Base-by-base conservation (phyloP, 2,329 filamentous ascomycete species). In the Botrytis fragariae region DNA sequence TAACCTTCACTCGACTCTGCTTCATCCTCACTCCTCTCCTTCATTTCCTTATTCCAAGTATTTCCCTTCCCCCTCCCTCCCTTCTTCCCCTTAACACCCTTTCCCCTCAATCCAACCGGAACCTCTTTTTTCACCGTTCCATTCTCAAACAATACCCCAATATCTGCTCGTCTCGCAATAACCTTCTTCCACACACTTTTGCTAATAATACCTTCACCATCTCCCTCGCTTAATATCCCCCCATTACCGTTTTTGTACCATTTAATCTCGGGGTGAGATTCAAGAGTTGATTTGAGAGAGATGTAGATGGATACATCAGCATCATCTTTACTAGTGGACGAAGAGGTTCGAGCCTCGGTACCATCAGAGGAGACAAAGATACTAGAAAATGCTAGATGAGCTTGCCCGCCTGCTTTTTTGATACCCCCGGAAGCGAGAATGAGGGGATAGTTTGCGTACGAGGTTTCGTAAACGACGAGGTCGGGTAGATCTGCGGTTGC, bases 231-330 rank as follows among this genome's bases (percentile, higher is more conserved):
- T 51, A 84, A 77, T 42, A 84, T 79, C 48, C 73, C 75, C 3
- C 83, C 83, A n/a, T 74, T 77, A 5, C 83, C 82, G 48, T 80
- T 83, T 72, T 80, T 79, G 14, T 81, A 79, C 83, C 83, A 85
- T 16, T 75, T 74, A n/a, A 84, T 79, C 29, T 77, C 78, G 3
- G 80, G 79, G 5, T 80, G 76, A 20, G 78, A 76, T 65, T 80
- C 78, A 77, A 85, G 79, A 9, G 80, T 79, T 25, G 79, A 77
- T 37, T 76, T 79, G 18, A 85, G 79, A 74, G 83, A 79, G 60
- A 85, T 81, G 80, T 83, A 84, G 72, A 85, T 84, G 69, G 79
- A 82, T 14, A 85, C 82, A 75, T 85, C 84, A 25, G 83, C 83
- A 51, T 81, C 80, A 42, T 72, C 74, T 37, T 72, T 72, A 32